These are phyloP conservation scores for Suillus decipiens DNA, from an alignment of 768 basidiomycete species.

Conservation along the genomic window DNA sequence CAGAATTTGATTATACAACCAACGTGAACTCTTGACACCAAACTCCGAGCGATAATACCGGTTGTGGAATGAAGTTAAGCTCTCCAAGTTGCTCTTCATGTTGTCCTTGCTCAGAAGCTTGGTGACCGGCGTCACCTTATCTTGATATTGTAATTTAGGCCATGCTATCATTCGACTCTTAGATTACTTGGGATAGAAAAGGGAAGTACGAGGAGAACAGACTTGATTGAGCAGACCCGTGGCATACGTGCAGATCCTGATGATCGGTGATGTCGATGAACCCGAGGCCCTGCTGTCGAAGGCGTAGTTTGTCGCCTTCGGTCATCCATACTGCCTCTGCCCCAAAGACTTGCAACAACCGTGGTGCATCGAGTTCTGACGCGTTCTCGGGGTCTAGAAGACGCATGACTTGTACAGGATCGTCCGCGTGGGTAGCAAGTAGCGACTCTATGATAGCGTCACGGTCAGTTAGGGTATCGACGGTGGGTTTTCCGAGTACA, in stretches of 20 bases:
- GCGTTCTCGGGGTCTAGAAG: constrained; percentile 18
- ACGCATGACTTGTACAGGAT: constrained; percentile 20
- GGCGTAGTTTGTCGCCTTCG: constrained; percentile 19
- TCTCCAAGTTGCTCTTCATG: constrained; percentile 36
- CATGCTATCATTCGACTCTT: constrained; percentile 34
- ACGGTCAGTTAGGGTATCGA: neutral
- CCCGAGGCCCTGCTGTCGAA: constrained; percentile 14
- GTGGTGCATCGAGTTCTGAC: constrained; percentile 20
- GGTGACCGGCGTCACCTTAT: constrained; percentile 15
- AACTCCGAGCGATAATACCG: constrained; percentile 42
- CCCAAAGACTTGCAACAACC: constrained; percentile 19
- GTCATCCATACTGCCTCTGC: constrained; percentile 20
- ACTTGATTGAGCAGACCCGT: neutral
- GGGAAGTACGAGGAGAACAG: neutral
- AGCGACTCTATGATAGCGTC: constrained; percentile 12
- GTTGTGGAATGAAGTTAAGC: constrained; percentile 44
- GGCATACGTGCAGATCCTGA: constrained; percentile 1
- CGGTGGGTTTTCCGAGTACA: neutral
- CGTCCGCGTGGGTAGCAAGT: constrained; percentile 16
- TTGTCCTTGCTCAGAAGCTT: constrained; percentile 23
- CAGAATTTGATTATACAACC: constrained; percentile 34
- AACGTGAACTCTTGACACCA: constrained; percentile 41
- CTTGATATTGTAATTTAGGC: constrained; percentile 18
- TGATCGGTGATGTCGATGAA: constrained; percentile 20
- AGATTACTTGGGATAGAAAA: constrained; percentile 36